Base-by-base conservation (phyloP, 2,329 filamentous ascomycete genomes). In the Penicillium sp. region DNA sequence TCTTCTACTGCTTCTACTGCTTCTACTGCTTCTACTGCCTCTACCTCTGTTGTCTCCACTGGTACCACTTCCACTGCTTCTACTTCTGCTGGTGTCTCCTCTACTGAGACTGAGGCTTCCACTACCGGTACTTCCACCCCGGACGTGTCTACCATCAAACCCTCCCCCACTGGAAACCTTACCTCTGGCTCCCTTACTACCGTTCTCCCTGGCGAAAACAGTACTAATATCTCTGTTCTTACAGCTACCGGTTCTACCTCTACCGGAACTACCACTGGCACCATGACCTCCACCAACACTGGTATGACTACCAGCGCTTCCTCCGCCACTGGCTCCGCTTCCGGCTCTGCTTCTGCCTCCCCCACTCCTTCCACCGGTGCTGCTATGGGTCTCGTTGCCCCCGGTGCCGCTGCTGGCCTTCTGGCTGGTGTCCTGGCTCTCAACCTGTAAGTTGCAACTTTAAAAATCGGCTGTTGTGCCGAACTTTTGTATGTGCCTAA, bases 371-470 rank as follows among this genome's bases (percentile, higher is more conserved):
- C 55, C 37, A 50, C 53, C 20, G 59, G 56, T 34, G 55, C 59
- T 47, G 66, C 48, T 50, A 58, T 40, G n/a, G 43, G 58, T 18
- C 31, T 66, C 0, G 59, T 58, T 7, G 57, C 60, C 20, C 47
- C 65, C 29, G 56, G 46, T 31, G 55, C 59, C 38, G 56, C 53
- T 24, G 54, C 59, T 26, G 67, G 65, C n/a, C 31, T 69, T 32
- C 11, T 66, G 20, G 60, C 60, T 35, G 67, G 61, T 50, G 59
- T 59, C 11, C 16, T 69, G n/a, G 60, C 63, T 56, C 44, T 64
- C 18, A 29, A 29, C 29, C 53, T 65, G 35, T 65, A 62, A 50
- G 18, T 40, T n/a, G 13, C n/a, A 31, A 29, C 29, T 43, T 35
- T 20, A 31, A 34, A 34, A 26, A 35, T 26, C 20, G 14, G 22